Evolutionary conservation across 2,329 filamentous ascomycete genomes (phyloP), one percentile per base, ranked within the genome.

Genomic region (Grosmannia serpens): DNA sequence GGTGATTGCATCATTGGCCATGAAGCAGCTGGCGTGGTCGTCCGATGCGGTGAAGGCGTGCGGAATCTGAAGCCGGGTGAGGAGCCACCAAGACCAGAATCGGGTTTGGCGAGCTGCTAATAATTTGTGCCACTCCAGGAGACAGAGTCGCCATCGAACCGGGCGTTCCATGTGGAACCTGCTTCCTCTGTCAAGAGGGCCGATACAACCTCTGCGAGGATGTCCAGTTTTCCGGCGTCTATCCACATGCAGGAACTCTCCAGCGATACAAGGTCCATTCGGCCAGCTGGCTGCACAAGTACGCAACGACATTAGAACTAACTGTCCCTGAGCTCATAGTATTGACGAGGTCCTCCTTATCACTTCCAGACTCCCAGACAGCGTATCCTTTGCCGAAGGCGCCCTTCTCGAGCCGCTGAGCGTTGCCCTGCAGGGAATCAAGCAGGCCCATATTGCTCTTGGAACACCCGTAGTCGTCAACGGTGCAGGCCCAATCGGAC

Each of bases 111-210:
- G n/a, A n/a, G n/a, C n/a, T n/a, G n/a, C n/a, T n/a, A n/a, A n/a
- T n/a, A n/a, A n/a, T n/a, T n/a, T n/a, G n/a, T n/a, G n/a, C n/a
- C n/a, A n/a, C n/a, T n/a, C 38, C 50, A 71, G 82, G 83, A 13
- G 85, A 88, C 65, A 74, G 83, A 56, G 83, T 88, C 11, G 84
- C 85, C 4, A 70, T 88, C 20, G 85, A 88, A 64, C 83, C 84
- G 0, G 83, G 84, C 24, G 80, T 86, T 1, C 81, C 85, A 0
- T 88, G 85, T 65, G 76, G 75, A 13, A 68, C 72, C 38, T 86
- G 84, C 66, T 83, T 80, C 64, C 73, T 82, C 22, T 86, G 84
- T 65, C 69, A 69, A 55, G 76, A 77, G 29, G 84, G 83, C 3
- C 78, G 81, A 13, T 85, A 85, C 64, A 86, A 86, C 64, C 77